These are phyloP conservation scores for Alternaria brassicae DNA, from an alignment of 2,329 filamentous ascomycete genomes.

Conservation along the genomic window DNA sequence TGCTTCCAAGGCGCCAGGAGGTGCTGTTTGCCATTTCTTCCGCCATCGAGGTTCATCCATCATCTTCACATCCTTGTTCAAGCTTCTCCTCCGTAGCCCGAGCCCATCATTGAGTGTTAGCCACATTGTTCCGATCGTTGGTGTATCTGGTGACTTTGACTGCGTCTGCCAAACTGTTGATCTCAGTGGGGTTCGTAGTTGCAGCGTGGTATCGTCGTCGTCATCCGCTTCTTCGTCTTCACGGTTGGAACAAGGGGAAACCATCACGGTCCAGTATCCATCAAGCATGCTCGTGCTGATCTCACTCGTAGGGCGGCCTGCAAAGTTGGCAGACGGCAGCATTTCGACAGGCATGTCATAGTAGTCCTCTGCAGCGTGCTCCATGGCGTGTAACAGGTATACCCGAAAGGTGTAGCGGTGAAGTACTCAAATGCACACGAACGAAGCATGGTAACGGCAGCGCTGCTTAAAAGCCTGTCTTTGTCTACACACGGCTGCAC, in stretches of 20 bases:
- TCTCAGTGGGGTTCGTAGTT: constrained; percentile 5
- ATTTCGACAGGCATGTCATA: constrained; percentile 32
- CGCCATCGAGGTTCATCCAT: constrained; percentile 19
- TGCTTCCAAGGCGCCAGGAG: constrained; percentile 22
- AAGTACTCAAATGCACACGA: background rate
- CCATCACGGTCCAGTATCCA: constrained; percentile 19
- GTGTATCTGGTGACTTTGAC: constrained; percentile 3
- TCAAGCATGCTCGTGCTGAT: constrained; percentile 33
- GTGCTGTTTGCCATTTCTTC: constrained; percentile 32
- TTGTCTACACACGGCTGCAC: constrained; percentile 7
- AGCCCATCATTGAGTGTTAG: constrained; percentile 11
- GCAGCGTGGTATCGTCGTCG: constrained; percentile 11
- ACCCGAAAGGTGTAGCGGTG: too few species aligned
- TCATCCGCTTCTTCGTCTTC: constrained; percentile 22
- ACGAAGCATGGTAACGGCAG: background rate
- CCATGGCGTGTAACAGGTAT: constrained; percentile 9
- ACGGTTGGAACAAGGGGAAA: constrained; percentile 11
- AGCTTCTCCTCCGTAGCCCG: constrained; percentile 2
- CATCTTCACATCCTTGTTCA: constrained; percentile 15
- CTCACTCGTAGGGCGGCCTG: constrained; percentile 30
- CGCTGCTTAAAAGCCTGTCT: constrained; percentile 1
- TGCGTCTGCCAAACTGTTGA: constrained; percentile 5
- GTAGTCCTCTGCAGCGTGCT: constrained; percentile 23
- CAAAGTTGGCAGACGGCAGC: constrained; percentile 35
- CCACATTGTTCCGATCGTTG: constrained; percentile 11